Evolutionary conservation across 352 stramenopile species (phyloP), one percentile per base, ranked within the genome.

Genomic region (Globisporangium cederbergense): DNA sequence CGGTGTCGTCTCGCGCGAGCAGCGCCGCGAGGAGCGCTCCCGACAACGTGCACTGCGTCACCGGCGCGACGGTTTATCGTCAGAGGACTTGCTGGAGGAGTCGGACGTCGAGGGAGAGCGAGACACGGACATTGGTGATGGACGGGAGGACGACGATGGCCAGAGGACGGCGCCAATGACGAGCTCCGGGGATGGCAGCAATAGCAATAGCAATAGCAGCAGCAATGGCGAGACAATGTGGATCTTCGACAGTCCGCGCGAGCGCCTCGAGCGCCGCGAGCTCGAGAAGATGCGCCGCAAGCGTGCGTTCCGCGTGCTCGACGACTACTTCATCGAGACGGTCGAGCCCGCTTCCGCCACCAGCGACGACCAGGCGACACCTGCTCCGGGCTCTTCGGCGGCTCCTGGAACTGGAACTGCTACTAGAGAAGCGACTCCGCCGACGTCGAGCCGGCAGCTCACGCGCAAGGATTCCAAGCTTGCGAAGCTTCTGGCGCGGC

Each of bases 211-310:
- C 50, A 66, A 62, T 49, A 64, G 62, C 30, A 72, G 22, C 25
- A 76, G 68, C 43, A 71, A 71, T 9, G 77, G 75, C 8, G 72
- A 85, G 51, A 83, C 78, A 0, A 85, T 85, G 75, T 79, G 75
- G 71, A 62, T 87, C 4, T 80, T 78, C 18, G 71, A 79, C 38
- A 87, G 77, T 0, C 77, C 82, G 3, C 75, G 68, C 8, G 70
- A 91, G 61, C 79, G 82, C 56, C 68, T 88, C 1, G 66, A 75
- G 20, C 78, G 74, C 13, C 76, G 77, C 6, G 73, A 89, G 61
- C 62, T 75, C 43, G 82, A 91, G 52, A 82, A 81, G 40, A 57
- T 79, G 58, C 71, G 72, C 18, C 79, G 82, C 13, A 81, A 78
- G 49, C 77, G 68, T 9, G 74, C 72, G 5, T 91, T 91, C 71